A percentile compares a stretch with the other conserved stretches of the same genome.
phyloP scores from a whole-genome alignment of 2,329 filamentous ascomycete species.

The Cordyceps tenuipes region DNA sequence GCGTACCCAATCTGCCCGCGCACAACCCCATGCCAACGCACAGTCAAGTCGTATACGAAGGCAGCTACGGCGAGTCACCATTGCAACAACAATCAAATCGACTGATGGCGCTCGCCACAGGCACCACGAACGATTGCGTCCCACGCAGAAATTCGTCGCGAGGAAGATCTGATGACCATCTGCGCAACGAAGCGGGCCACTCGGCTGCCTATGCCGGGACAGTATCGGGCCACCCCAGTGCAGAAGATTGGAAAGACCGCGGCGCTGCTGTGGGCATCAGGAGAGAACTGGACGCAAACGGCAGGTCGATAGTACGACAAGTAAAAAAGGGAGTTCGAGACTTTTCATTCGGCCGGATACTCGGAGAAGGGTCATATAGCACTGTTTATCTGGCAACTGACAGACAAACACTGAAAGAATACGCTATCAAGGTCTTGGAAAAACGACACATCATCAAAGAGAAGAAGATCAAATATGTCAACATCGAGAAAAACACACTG shows the following conservation, averaged over 20 bases:
- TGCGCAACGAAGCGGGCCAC: not conserved
- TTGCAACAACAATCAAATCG: conserved; percentile 8
- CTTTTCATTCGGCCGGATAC: conserved; percentile 82
- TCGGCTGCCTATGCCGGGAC: not conserved
- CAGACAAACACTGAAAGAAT: conserved; percentile 87
- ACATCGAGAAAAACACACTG: conserved; percentile 97
- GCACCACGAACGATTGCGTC: conserved; percentile 35
- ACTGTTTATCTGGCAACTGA: conserved; percentile 91
- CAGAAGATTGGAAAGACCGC: conserved; percentile 89
- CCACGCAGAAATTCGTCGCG: conserved; percentile 31
- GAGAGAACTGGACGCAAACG: conserved; percentile 77
- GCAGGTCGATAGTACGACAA: conserved; percentile 69
- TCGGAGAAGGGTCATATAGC: conserved; percentile 96
- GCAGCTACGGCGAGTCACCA: conserved; percentile 13
- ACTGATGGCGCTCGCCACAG: not conserved
- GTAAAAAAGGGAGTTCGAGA: conserved; percentile 97
- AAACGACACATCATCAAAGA: conserved; percentile 99
- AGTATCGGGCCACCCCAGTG: conserved; percentile 21
- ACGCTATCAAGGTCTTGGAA: conserved; percentile 95
- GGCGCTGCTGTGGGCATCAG: conserved; percentile 80
- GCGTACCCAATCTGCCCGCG: not conserved
- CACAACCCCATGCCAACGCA: not conserved
- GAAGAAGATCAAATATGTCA: conserved; percentile 99
- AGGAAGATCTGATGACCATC: not conserved
- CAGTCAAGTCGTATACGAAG: conserved; percentile 4